phyloP scores from a whole-genome alignment of 2,329 filamentous ascomycete species.

The Thermomyces lanuginosus region DNA sequence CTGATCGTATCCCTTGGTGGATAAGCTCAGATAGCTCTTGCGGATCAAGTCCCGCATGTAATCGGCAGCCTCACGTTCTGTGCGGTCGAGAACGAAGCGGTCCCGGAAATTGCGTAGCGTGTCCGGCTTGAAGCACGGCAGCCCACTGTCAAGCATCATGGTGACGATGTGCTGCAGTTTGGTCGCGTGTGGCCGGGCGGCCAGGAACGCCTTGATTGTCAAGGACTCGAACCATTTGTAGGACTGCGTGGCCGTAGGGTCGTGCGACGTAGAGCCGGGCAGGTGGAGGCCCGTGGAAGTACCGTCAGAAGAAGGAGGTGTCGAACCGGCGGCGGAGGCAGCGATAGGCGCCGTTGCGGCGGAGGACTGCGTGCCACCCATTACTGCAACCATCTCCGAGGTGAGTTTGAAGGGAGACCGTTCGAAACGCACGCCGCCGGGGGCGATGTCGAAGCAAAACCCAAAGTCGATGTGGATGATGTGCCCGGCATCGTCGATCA shows the following conservation, averaged over 20 bases:
- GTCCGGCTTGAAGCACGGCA: conserved; percentile 96
- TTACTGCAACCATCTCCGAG: conserved; percentile 94
- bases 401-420: conserved; percentile 97
- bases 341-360: conserved; percentile 10
- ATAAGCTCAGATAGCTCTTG: conserved; percentile 80
- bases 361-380: conserved; percentile 53
- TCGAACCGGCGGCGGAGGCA: neutral
- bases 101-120: conserved; percentile 85
- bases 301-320: neutral
- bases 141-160: conserved; percentile 86
- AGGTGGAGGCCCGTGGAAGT: conserved; percentile 10
- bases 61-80: conserved; percentile 80
- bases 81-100: conserved; percentile 81
- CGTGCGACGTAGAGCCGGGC: conserved; percentile 19
- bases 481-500: conserved; percentile 94
- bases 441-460: conserved; percentile 98
- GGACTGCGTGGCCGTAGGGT: conserved; percentile 55
- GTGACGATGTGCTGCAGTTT: conserved; percentile 80
- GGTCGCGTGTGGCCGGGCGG: conserved; percentile 67
- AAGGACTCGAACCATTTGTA: conserved; percentile 96
- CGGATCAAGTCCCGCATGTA: conserved; percentile 81
- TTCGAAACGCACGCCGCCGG: conserved; percentile 93
- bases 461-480: conserved; percentile 98
- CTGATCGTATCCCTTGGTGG: conserved; percentile 90
- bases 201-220: conserved; percentile 87